These are phyloP conservation scores for Cyclostephanos tholiformis DNA, from an alignment of 108 stramenopile species.

Conservation along the genomic window DNA sequence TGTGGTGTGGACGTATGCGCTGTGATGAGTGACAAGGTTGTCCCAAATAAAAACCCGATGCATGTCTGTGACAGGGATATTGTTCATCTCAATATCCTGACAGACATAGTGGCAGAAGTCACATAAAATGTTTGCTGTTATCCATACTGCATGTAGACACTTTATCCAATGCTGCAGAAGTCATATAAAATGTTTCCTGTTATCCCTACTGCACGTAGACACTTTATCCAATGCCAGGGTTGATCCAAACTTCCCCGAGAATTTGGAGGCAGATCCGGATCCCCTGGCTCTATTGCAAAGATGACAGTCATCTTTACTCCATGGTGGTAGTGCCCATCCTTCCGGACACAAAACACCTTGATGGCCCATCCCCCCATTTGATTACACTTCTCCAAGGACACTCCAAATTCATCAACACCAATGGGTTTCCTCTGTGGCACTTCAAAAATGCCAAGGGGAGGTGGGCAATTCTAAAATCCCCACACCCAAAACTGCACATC, in stretches of 20 bases:
- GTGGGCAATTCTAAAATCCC: constrained; percentile 8
- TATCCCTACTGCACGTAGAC: background rate
- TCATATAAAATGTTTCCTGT: constrained; percentile 9
- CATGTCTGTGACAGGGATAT: too few relatives aligned
- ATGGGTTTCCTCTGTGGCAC: constrained; percentile 6
- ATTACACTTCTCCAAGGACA: constrained; percentile 15
- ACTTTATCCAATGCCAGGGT: background rate
- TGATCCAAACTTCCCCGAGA: background rate
- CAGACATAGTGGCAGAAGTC: too few relatives aligned
- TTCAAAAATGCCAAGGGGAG: constrained; percentile 13
- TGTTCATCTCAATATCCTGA: too few relatives aligned
- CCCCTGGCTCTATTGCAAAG: constrained; percentile 10
- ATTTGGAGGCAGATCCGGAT: background rate
- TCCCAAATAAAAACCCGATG: too few relatives aligned
- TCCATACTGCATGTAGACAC: too few relatives aligned
- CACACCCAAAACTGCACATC: background rate
- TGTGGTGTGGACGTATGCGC: constrained; percentile 15
- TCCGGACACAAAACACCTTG: background rate
- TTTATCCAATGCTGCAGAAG: constrained; percentile 2
- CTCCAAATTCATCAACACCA: constrained; percentile 23
- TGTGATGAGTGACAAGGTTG: too few relatives aligned
- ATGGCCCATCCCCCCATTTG: background rate
- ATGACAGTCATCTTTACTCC: background rate
- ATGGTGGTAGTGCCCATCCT: constrained; percentile 17
- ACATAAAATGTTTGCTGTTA: too few relatives aligned